Evolutionary conservation across 2,329 filamentous ascomycete species (phyloP).

Genomic region (Botryosphaeria dothidea): DNA sequence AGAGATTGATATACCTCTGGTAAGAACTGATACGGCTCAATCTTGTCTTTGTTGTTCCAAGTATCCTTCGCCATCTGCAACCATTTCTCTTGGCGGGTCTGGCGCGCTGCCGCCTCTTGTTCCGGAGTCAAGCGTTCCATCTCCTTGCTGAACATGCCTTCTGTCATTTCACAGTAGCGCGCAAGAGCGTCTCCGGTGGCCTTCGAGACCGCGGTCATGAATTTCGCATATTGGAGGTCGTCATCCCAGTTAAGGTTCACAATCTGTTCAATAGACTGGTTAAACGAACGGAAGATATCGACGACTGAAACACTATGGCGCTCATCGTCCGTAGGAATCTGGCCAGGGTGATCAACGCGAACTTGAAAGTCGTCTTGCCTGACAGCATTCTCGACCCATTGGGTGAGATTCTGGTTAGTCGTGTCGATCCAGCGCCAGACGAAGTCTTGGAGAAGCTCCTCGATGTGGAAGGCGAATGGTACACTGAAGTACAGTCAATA

Average conservation of each 20-base stretch:
- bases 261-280: slow-evolving; percentile 85
- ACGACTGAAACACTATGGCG: slow-evolving; percentile 91
- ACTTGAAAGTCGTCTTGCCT: slow-evolving; percentile 87
- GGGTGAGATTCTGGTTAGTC: slow-evolving; percentile 76
- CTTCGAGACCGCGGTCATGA: slow-evolving; percentile 92
- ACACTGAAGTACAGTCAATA: slow-evolving; percentile 42
- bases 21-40: slow-evolving; percentile 96
- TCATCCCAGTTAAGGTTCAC: slow-evolving; percentile 88
- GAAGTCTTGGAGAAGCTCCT: slow-evolving; percentile 82
- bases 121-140: slow-evolving; percentile 92
- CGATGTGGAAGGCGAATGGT: slow-evolving; percentile 84
- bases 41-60: slow-evolving; percentile 87
- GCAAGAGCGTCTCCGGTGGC: slow-evolving; percentile 80
- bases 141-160: slow-evolving; percentile 80
- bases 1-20: slow-evolving; percentile 65
- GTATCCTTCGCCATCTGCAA: slow-evolving; percentile 92
- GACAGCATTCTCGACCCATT: slow-evolving; percentile 86
- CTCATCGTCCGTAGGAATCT: slow-evolving; percentile 72
- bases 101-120: slow-evolving; percentile 74
- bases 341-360: slow-evolving; percentile 62
- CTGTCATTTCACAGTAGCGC: slow-evolving; percentile 87
- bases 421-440: slow-evolving; percentile 93
- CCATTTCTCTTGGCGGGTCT: slow-evolving; percentile 88
- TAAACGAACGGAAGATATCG: slow-evolving; percentile 92
- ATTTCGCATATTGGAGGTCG: slow-evolving; percentile 89